phyloP scores from a whole-genome alignment of 768 basidiomycete species.

The Naematelia aurantialba region DNA sequence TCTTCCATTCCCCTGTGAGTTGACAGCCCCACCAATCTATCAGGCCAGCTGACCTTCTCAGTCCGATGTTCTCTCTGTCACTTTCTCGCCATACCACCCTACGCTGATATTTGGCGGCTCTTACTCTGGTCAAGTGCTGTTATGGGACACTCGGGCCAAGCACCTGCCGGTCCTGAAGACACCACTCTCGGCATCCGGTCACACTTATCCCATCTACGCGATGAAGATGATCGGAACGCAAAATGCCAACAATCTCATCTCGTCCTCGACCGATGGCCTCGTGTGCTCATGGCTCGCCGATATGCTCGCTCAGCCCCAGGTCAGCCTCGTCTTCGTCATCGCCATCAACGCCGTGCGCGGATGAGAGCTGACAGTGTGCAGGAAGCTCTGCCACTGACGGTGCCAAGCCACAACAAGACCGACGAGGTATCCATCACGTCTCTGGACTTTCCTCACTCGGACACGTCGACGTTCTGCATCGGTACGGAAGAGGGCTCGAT shows the following conservation, averaged over 20 bases:
- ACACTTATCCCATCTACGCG: slow-evolving; percentile 97
- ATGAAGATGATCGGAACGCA: slow-evolving; percentile 99
- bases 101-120: slow-evolving; percentile 97
- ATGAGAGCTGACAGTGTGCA: slow-evolving; percentile 47
- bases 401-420: slow-evolving; percentile 90
- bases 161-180: slow-evolving; percentile 95
- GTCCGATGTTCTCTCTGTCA: slow-evolving; percentile 96
- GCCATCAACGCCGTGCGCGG: neutral
- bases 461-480: slow-evolving; percentile 94
- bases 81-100: slow-evolving; percentile 96
- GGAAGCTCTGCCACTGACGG: slow-evolving; percentile 89
- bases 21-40: neutral
- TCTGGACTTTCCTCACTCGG: slow-evolving; percentile 90
- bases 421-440: slow-evolving; percentile 92
- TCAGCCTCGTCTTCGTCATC: slow-evolving; percentile 41
- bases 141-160: slow-evolving; percentile 98
- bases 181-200: slow-evolving; percentile 89
- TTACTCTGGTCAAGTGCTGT: slow-evolving; percentile 96
- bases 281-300: slow-evolving; percentile 98
- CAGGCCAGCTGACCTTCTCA: slow-evolving; percentile 46
- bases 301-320: slow-evolving; percentile 98
- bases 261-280: slow-evolving; percentile 92
- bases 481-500: slow-evolving; percentile 98
- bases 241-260: slow-evolving; percentile 95
- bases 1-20: slow-evolving; percentile 94